Conservation (phyloP, 2,329 filamentous ascomycete genomes). For the Pseudocercospora macadamiae region DNA sequence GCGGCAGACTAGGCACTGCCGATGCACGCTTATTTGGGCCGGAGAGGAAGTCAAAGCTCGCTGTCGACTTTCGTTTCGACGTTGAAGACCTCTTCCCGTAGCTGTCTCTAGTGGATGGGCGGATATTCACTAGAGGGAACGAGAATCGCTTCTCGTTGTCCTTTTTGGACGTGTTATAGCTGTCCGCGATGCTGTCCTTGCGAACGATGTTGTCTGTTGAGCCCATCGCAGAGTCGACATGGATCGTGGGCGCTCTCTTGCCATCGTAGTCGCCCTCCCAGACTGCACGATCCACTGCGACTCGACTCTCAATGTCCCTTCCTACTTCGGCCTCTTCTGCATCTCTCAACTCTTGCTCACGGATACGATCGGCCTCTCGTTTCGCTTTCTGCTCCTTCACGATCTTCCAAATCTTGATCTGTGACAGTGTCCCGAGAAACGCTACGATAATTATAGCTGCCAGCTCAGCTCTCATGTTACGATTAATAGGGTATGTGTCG, state of each 20-base stretch:
- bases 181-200: slow-evolving; percentile 11
- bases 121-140: slow-evolving; percentile 11
- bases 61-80: slow-evolving; percentile 2
- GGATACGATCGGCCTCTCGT: slow-evolving; percentile 50
- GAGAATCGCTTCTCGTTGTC: slow-evolving; percentile 16
- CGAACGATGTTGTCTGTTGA: slow-evolving; percentile 32
- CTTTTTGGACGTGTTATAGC: slow-evolving; percentile 10
- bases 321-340: slow-evolving; percentile 71
- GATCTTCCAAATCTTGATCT: slow-evolving; percentile 83
- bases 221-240: slow-evolving; percentile 56
- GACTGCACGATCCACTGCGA: slow-evolving; percentile 62
- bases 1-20: slow-evolving; percentile 17
- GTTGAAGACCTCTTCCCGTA: neutral
- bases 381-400: slow-evolving; percentile 60
- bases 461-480: slow-evolving; percentile 82
- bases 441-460: slow-evolving; percentile 76
- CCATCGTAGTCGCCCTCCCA: slow-evolving; percentile 77
- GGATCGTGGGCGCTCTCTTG: slow-evolving; percentile 45
- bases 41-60: slow-evolving; percentile 10
- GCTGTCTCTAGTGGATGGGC: slow-evolving; percentile 6
- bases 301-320: slow-evolving; percentile 65
- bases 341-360: slow-evolving; percentile 60
- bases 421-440: slow-evolving; percentile 76
- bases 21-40: slow-evolving; percentile 13
- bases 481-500: slow-evolving; percentile 80